phyloP scores from a whole-genome alignment of 805 yeast genomes.

The Lipomyces orientalis region DNA sequence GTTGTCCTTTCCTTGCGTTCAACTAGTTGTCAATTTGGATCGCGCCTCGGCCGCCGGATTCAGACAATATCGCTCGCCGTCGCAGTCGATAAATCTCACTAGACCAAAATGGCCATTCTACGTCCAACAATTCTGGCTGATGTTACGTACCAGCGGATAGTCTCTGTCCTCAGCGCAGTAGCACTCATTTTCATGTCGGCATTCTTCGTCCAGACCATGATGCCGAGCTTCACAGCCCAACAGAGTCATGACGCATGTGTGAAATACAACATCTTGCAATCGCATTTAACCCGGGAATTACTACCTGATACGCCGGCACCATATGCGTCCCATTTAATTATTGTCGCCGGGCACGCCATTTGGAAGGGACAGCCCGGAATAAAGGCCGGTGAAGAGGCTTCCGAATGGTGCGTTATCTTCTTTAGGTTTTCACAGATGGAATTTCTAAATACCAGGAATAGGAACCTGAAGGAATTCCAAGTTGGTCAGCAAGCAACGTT shows the following conservation, averaged over 20 bases:
- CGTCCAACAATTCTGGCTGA: not conserved
- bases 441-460: not conserved
- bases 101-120: not conserved
- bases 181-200: not conserved
- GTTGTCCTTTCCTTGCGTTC: too few relatives aligned
- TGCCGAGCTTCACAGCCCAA: not conserved
- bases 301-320: conserved; percentile 16
- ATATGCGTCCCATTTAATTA: conserved; percentile 47
- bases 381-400: conserved; percentile 53
- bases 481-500: conserved; percentile 70
- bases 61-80: not conserved
- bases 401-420: conserved; percentile 58
- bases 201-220: not conserved
- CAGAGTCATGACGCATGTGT: not conserved
- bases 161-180: not conserved
- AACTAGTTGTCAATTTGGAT: not conserved
- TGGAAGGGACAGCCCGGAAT: conserved; percentile 53
- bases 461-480: conserved; percentile 65
- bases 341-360: conserved; percentile 69
- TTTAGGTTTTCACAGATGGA: not conserved
- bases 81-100: not conserved
- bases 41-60: not conserved
- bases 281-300: not conserved
- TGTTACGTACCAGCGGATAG: not conserved
- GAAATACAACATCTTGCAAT: not conserved